Conservation (phyloP, 1,284 basidiomycete species). For the Melampsora abietis-canadensis region DNA sequence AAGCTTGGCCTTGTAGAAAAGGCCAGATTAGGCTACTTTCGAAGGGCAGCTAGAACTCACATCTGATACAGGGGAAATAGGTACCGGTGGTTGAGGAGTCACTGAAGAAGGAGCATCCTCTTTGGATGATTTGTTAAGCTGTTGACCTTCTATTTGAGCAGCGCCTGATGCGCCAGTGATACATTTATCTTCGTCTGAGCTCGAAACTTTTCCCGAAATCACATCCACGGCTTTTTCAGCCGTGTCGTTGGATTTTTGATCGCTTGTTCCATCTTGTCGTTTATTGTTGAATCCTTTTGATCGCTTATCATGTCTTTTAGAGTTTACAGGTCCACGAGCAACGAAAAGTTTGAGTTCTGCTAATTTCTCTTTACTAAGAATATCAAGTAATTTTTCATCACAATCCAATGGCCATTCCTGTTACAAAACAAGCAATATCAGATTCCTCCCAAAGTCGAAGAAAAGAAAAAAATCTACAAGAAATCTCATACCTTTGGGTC, state of each 20-base stretch:
- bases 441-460: no score
- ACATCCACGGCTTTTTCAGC: background rate
- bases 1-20: background rate
- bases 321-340: constrained; percentile 12
- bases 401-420: constrained; percentile 35
- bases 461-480: no score
- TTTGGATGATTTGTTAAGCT: background rate
- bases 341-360: constrained; percentile 19
- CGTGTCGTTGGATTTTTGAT: background rate
- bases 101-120: background rate
- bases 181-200: no score
- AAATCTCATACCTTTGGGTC: no score
- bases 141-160: background rate
- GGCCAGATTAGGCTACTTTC: background rate
- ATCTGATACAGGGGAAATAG: constrained; percentile 24
- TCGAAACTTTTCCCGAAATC: background rate
- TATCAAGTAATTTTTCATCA: constrained; percentile 9
- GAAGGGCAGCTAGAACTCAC: constrained; percentile 18
- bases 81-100: background rate
- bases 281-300: background rate
- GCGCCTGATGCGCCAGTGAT: no score
- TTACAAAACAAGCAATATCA: no score
- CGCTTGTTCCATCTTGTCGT: background rate
- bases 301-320: background rate
- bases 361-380: constrained; percentile 25